phyloP scores from a whole-genome alignment of 2,329 filamentous ascomycete genomes.

The Phaeophleospora eucalypticola region DNA sequence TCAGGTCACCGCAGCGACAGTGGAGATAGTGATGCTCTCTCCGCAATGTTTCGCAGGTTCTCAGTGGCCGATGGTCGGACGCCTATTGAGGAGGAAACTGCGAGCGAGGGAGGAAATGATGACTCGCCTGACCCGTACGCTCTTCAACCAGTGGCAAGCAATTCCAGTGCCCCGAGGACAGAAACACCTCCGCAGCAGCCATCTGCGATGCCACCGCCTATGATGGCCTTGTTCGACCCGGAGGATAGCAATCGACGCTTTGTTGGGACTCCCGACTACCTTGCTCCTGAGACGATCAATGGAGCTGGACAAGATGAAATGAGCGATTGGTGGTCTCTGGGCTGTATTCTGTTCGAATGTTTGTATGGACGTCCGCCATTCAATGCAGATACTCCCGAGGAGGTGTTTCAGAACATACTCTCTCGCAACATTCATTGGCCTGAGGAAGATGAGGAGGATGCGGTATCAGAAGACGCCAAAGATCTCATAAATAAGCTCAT shows the following conservation, averaged over 20 bases:
- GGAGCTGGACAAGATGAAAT: constrained; percentile 94
- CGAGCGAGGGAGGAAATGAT: constrained; percentile 60
- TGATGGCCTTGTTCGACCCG: constrained; percentile 90
- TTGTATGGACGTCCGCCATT: constrained; percentile 91
- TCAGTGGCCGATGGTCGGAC: constrained; percentile 52
- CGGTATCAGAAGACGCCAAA: constrained; percentile 78
- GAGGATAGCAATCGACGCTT: constrained; percentile 90
- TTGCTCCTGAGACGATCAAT: constrained; percentile 94
- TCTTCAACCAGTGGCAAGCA: constrained; percentile 58
- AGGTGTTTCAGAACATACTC: constrained; percentile 96
- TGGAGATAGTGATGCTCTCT: constrained; percentile 79
- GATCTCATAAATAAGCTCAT: constrained; percentile 92
- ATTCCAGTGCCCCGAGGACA: constrained; percentile 38
- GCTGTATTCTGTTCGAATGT: constrained; percentile 96
- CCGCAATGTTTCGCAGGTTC: constrained; percentile 75
- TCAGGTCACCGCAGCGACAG: constrained; percentile 89
- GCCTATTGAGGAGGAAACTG: constrained; percentile 70
- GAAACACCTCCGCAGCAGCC: constrained; percentile 55
- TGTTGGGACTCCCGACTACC: constrained; percentile 93
- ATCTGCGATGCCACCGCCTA: constrained; percentile 80
- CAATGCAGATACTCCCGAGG: constrained; percentile 81
- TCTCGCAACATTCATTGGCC: constrained; percentile 90
- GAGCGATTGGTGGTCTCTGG: constrained; percentile 99
- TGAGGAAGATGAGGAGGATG: constrained; percentile 68
- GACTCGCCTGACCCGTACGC: constrained; percentile 70